Evolutionary conservation across 2,329 filamentous ascomycete species (phyloP).

Genomic region (Decorospora gaudefroyi): DNA sequence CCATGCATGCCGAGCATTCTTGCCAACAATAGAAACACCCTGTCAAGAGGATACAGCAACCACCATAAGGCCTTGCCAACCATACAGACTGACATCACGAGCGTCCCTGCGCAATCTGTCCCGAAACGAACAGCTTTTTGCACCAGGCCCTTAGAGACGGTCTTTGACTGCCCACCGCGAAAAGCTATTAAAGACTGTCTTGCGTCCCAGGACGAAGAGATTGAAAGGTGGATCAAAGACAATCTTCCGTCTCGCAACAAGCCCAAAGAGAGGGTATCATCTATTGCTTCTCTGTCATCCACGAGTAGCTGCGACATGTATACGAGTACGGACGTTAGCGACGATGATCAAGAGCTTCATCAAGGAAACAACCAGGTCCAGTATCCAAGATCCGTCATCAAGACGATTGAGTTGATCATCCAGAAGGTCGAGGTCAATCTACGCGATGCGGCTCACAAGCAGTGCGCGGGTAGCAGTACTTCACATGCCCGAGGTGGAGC

Average conservation of each 20-base stretch:
- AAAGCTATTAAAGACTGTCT: neutral
- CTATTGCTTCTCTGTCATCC: constrained; percentile 35
- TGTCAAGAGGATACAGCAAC: constrained; percentile 15
- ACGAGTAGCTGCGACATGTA: constrained; percentile 39
- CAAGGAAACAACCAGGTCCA: neutral
- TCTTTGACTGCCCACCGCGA: neutral
- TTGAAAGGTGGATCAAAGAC: constrained; percentile 35
- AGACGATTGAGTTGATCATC: constrained; percentile 36
- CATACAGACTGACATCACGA: neutral
- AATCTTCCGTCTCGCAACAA: constrained; percentile 27
- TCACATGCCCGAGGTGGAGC: constrained; percentile 6
- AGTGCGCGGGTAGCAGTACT: constrained; percentile 23
- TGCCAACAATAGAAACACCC: constrained; percentile 7
- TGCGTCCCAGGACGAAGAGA: constrained; percentile 21
- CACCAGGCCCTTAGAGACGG: neutral
- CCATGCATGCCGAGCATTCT: constrained; percentile 12
- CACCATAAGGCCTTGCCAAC: constrained; percentile 1
- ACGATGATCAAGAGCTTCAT: constrained; percentile 25
- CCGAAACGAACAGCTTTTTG: neutral
- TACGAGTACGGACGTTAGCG: constrained; percentile 33
- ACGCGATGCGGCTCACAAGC: constrained; percentile 30
- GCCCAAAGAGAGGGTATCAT: constrained; percentile 31
- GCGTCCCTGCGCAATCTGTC: constrained; percentile 2
- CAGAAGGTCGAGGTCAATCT: constrained; percentile 38
- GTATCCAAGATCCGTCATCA: constrained; percentile 26